Base-by-base conservation (phyloP, 2,329 filamentous ascomycete genomes). In the Thielaviopsis populi region DNA sequence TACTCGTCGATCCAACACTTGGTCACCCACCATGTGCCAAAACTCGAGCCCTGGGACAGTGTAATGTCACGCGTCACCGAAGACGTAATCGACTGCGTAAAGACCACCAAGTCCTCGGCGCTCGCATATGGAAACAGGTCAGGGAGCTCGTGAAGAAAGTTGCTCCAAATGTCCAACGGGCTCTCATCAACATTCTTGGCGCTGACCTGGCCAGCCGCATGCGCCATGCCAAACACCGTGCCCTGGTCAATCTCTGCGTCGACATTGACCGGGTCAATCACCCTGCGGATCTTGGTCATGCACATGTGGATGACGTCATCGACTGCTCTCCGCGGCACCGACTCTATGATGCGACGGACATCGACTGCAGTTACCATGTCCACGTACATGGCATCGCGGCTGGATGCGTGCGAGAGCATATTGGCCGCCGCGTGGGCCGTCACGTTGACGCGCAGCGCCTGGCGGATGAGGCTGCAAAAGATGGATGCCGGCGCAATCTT, bases 1-100 rank as follows among this genome's bases (percentile, higher is more conserved):
- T 95, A 95, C 75, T 97, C 92, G 70, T 96, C 91, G 62, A 96
- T 83, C 80, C 92, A 97, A 65, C 92, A 91, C 73, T 96, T 96
- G 2, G 91, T 91, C 65, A 96, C 88, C 89, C 89, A 94, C 90
- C 90, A 95, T 5, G 88, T 86, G n/a, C 88, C 87, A 70, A 92
- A 95, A 70, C 87, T 91, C 71, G 86, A 84, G 19, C 87, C 88
- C 68, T 88, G 85, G 48, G 83, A 80, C 61, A 94, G 84, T 0
- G 89, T 94, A 65, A 95, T 81, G 69, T 95, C 90, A 63, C 89
- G 81, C 77, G 94, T 83, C 19, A 89, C 86, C 22, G 87, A 84
- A 7, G 87, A 89, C 13, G 88, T 86, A 24, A 94, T 78, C 27
- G 85, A 81, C 69, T 89, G 86, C 48, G 92, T 85, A 68, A 85